Evolutionary conservation across 306 rosid genomes (phyloP).

Genomic region (Amphicarpaea edgeworthii): DNA sequence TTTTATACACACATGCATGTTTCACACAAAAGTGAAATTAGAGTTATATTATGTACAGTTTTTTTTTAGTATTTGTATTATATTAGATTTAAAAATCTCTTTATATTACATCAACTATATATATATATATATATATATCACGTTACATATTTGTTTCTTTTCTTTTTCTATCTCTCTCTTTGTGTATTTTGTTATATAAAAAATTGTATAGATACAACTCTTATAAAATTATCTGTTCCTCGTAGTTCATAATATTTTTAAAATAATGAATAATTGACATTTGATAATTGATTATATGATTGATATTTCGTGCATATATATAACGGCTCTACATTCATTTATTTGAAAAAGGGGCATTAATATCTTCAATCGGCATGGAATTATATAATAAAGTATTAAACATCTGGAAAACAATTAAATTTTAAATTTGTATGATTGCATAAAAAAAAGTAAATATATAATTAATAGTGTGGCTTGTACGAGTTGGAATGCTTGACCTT

Average conservation of each 20-base stretch:
- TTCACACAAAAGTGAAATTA: not conserved
- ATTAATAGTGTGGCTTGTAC: slow-evolving; percentile 41
- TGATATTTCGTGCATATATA: not conserved
- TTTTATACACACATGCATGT: not conserved
- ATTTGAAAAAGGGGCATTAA: not conserved
- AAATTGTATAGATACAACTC: not conserved
- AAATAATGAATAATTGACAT: not conserved
- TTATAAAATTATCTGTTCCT: not conserved
- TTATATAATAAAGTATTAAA: not conserved
- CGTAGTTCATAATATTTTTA: not conserved
- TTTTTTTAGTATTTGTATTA: not conserved
- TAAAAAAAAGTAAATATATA: slow-evolving; percentile 4
- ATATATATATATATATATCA: too few relatives aligned
- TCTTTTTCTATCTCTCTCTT: not conserved
- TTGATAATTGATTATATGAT: not conserved
- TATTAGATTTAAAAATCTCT: not conserved
- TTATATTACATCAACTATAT: not conserved
- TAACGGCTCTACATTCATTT: not conserved
- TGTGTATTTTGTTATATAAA: not conserved
- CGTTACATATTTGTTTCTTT: too few relatives aligned
- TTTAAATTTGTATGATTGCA: slow-evolving; percentile 19
- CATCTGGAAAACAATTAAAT: slow-evolving; percentile 15
- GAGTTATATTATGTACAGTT: not conserved
- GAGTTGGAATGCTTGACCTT: slow-evolving; percentile 49
- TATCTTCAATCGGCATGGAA: not conserved